Evolutionary conservation across 129 eudicot species (phyloP).

Genomic region (Deinandra increscens): DNA sequence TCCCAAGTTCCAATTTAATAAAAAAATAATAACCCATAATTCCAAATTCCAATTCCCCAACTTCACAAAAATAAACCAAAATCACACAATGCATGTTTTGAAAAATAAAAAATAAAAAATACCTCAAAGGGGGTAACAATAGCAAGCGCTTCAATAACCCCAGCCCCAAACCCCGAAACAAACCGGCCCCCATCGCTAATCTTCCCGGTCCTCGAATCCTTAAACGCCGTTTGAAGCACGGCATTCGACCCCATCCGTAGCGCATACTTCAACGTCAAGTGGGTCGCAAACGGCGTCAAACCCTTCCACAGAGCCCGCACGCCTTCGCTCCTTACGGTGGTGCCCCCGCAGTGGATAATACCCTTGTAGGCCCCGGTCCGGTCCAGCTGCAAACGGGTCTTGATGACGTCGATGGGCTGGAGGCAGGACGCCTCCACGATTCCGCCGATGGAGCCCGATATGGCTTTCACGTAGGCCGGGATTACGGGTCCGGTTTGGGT

Average conservation of each 20-base stretch:
- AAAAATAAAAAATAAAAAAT: constrained; percentile 19
- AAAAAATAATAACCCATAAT: no score
- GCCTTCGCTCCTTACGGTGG: constrained; percentile 57
- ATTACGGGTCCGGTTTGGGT: constrained; percentile 27
- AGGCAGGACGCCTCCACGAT: constrained; percentile 74
- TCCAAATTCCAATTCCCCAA: no score
- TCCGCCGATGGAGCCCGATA: constrained; percentile 88
- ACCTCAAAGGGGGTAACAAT: constrained; percentile 98
- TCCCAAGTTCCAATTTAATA: no score
- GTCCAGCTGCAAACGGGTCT: constrained; percentile 88
- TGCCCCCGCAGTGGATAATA: constrained; percentile 73
- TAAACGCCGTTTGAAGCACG: constrained; percentile 59
- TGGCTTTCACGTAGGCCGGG: constrained; percentile 78
- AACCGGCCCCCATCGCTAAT: constrained; percentile 62
- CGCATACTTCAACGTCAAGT: constrained; percentile 83
- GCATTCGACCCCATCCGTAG: constrained; percentile 94
- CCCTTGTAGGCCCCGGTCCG: constrained; percentile 74
- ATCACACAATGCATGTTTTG: no score
- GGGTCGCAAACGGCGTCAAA: constrained; percentile 82
- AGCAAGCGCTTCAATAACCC: constrained; percentile 89
- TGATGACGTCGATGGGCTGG: constrained; percentile 92
- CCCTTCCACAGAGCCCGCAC: constrained; percentile 96
- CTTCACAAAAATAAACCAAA: no score
- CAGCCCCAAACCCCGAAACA: constrained; percentile 94
- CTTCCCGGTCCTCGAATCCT: constrained; percentile 65